Percentiles rank a stretch among this genome's conserved stretches.
These are phyloP conservation scores for Phytophthora agathidicida DNA, from an alignment of 352 stramenopile species.

Conservation along the genomic window DNA sequence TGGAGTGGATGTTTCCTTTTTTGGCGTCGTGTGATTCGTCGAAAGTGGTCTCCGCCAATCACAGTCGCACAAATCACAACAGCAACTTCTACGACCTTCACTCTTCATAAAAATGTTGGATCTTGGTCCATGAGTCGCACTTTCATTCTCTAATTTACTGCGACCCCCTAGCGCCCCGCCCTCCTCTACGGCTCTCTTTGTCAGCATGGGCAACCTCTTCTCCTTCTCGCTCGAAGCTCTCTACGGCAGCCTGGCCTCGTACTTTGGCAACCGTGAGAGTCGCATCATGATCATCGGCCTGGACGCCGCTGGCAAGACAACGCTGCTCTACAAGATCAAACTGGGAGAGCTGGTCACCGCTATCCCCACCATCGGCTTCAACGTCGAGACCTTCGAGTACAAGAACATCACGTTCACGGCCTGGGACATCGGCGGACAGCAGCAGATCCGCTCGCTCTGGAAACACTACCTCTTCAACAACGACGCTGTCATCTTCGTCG, in stretches of 20 bases:
- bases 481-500: constrained; percentile 85
- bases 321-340: constrained; percentile 93
- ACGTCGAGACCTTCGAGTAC: constrained; percentile 82
- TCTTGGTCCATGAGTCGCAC: neutral
- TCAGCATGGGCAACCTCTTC: constrained; percentile 55
- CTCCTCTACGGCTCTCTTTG: neutral
- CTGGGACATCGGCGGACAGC: constrained; percentile 84
- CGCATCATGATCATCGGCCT: constrained; percentile 92
- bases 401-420: constrained; percentile 78
- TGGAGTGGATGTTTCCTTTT: constrained; percentile 16
- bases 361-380: constrained; percentile 89
- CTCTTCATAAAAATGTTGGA: constrained; percentile 8
- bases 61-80: constrained; percentile 14
- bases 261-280: constrained; percentile 43
- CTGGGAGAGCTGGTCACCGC: constrained; percentile 72
- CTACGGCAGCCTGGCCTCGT: constrained; percentile 36
- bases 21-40: neutral
- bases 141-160: constrained; percentile 22
- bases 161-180: neutral
- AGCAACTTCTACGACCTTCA: constrained; percentile 24
- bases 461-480: constrained; percentile 69
- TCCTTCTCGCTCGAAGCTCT: constrained; percentile 41
- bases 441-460: constrained; percentile 60
- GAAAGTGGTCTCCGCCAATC: constrained; percentile 18
- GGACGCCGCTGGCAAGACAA: constrained; percentile 97